Percentiles rank a stretch among this genome's conserved stretches.
phyloP scores from a whole-genome alignment of 2,329 filamentous ascomycete genomes.

The Phyllosticta citriasiana region DNA sequence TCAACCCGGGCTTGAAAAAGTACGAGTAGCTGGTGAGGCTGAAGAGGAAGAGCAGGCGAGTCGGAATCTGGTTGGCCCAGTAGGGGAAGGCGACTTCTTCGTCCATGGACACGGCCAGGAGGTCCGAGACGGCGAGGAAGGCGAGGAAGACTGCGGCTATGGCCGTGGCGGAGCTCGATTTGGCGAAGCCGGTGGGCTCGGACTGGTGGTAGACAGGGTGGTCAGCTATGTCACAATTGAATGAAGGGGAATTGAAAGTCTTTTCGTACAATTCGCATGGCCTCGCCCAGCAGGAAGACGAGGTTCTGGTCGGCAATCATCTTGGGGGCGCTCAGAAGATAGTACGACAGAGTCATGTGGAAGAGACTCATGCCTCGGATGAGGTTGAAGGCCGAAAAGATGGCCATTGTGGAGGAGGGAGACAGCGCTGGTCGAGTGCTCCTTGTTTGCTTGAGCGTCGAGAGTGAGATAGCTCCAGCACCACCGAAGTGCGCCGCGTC shows the following conservation, averaged over 20 bases:
- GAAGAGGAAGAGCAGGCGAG: conserved; percentile 57
- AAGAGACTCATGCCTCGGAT: conserved; percentile 75
- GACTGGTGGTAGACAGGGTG: conserved; percentile 38
- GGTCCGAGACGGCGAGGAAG: conserved; percentile 42
- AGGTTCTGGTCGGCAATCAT: conserved; percentile 68
- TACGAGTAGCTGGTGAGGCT: conserved; percentile 54
- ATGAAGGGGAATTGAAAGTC: neutral
- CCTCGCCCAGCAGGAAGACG: conserved; percentile 72
- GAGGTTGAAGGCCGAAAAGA: conserved; percentile 71
- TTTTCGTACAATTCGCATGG: conserved; percentile 63
- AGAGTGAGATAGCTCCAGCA: neutral
- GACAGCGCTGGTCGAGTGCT: neutral
- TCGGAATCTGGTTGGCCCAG: conserved; percentile 45
- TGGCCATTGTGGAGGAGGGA: conserved; percentile 50
- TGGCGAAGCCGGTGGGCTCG: conserved; percentile 55
- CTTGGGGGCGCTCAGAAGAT: conserved; percentile 66
- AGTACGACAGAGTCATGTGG: conserved; percentile 73
- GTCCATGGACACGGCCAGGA: conserved; percentile 36
- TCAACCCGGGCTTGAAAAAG: conserved; percentile 42
- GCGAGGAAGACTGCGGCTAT: conserved; percentile 61
- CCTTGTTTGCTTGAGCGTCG: neutral
- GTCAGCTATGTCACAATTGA: neutral
- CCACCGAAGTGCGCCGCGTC: neutral
- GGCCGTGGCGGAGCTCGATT: conserved; percentile 57
- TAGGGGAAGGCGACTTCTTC: conserved; percentile 35